Base-by-base conservation (phyloP, 495 filamentous ascomycete species). In the Tuber indicum region DNA sequence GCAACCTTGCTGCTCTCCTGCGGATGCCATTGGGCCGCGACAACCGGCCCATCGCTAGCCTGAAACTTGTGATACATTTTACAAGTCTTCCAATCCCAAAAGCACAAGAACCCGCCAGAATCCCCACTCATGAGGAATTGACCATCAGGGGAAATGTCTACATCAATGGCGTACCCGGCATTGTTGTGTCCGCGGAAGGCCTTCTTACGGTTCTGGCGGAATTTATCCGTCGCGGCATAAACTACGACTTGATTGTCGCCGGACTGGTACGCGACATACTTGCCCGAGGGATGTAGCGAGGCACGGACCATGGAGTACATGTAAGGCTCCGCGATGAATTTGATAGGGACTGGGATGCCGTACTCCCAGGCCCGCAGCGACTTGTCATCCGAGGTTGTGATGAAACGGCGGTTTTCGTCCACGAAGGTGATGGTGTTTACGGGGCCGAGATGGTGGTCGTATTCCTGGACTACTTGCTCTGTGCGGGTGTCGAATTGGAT, bases 41-140 rank as follows among this genome's bases (percentile, higher is more conserved):
- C 93, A 69, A 97, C 89, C 21, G 95, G 89, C 9, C 91, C 90
- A 70, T 92, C 91, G 74, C 91, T 89, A 3, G 93, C 94, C 84
- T 91, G 87, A 74, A 99, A 89, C 89, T 98, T 98, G 85, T 96
- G 92, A 85, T 92, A 97, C 93, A 99, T 93, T 86, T 97, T 98
- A 82, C 94, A 94, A 52, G 93, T 97, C 89, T 98, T 99, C 90
- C 93, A 98, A 84, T 98, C 95, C 94, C 94, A 99, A 86, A 97
- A 97, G 85, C 93, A 97, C 70, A 95, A 90, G 81, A 89, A 97
- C 39, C 96, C 96, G 58, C 87, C 94, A 58, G 87, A 91, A 84
- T 98, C 96, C 74, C 96, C 96, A 47, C 88, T 91, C 19, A 87
- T 90, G 72, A 98, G 87, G 83, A 97, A 94, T 82, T 94, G 92